These are phyloP conservation scores for Fusarium sp. DNA, from an alignment of 2,329 filamentous ascomycete species.

Conservation along the genomic window DNA sequence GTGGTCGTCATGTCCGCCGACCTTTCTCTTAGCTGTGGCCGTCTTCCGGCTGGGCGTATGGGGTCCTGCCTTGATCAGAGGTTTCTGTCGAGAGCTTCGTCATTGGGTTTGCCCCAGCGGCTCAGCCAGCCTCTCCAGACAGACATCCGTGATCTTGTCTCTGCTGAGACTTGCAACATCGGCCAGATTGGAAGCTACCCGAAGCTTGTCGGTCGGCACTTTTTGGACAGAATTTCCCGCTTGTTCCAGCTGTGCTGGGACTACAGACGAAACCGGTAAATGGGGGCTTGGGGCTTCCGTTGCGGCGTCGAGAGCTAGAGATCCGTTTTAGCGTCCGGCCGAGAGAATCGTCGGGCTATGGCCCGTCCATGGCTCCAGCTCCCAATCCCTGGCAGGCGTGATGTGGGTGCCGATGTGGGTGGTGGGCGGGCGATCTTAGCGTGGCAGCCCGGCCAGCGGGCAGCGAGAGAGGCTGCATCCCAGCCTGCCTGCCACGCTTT, in stretches of 20 bases:
- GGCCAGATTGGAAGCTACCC: conserved; percentile 12
- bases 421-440: conserved; percentile 39
- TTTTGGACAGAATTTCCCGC: conserved; percentile 1
- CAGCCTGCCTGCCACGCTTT: conserved; percentile 9
- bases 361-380: conserved; percentile 4
- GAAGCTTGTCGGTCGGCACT: conserved; percentile 20
- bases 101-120: conserved; percentile 15
- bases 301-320: conserved; percentile 5
- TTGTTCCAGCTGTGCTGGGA: conserved; percentile 1
- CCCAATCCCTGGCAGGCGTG: conserved; percentile 18
- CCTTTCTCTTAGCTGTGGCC: conserved; percentile 24
- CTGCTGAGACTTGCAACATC: conserved; percentile 17
- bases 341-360: not conserved
- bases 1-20: conserved; percentile 26
- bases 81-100: conserved; percentile 8
- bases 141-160: conserved; percentile 4
- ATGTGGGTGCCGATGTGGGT: conserved; percentile 22
- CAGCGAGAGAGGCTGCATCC: conserved; percentile 4
- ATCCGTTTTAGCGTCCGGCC: conserved; percentile 25
- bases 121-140: not conserved
- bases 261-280: conserved; percentile 3
- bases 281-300: conserved; percentile 7
- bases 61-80: conserved; percentile 9
- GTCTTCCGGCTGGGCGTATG: conserved; percentile 37
- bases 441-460: conserved; percentile 27